A percentile compares a stretch with the other conserved stretches of the same genome.
Conservation (phyloP, 257 asterid genomes). For the Solanum clarkiae region DNA sequence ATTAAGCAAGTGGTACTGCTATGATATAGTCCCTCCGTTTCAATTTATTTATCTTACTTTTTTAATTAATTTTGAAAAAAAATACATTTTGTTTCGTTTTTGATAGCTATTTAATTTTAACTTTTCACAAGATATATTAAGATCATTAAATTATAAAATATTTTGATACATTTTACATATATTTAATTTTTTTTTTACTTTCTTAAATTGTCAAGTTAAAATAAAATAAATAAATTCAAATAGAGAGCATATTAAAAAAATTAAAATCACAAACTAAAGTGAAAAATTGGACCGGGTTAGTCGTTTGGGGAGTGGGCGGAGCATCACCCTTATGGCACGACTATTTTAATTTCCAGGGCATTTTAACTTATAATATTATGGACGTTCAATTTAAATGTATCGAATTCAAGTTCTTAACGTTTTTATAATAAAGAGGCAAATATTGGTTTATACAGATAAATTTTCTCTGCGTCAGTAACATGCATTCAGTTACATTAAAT, state of each 20-base stretch:
- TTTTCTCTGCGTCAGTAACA: not conserved
- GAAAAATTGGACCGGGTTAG: not conserved
- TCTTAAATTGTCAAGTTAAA: not conserved
- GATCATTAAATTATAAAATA: not conserved
- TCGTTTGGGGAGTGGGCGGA: not conserved
- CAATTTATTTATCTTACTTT: not conserved
- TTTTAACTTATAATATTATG: not conserved
- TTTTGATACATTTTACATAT: not conserved
- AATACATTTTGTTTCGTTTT: too few relatives aligned
- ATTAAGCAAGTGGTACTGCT: not conserved
- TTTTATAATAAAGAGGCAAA: not conserved
- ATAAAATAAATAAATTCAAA: not conserved
- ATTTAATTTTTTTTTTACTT: not conserved
- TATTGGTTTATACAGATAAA: not conserved
- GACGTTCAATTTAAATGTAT: not conserved
- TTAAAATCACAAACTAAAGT: not conserved
- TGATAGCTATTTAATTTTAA: not conserved
- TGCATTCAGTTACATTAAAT: not conserved
- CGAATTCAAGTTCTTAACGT: too few relatives aligned
- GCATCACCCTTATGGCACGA: not conserved
- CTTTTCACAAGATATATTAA: not conserved
- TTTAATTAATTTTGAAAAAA: too few relatives aligned
- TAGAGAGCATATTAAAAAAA: not conserved
- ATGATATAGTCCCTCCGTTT: fast-evolving
- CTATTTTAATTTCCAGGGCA: not conserved